Base-by-base conservation (phyloP, 2,329 filamentous ascomycete species). In the Fusarium paranaense region DNA sequence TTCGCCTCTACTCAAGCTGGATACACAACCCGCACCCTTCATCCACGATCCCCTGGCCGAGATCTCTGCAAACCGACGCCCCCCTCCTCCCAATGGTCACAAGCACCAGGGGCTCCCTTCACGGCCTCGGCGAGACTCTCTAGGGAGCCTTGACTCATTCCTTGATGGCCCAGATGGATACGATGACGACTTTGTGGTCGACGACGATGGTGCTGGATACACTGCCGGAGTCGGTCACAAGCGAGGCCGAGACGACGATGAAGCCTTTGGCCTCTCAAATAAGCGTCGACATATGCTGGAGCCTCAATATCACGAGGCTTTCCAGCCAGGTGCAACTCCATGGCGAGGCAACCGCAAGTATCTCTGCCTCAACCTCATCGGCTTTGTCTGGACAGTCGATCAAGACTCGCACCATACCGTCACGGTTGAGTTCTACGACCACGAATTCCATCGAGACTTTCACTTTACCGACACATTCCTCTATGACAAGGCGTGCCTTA, bases 401-500 rank as follows among this genome's bases (percentile, higher is more conserved):
- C 97, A 99, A 82, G 95, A 98, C 79, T 94, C 93, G 0, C 93
- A 96, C 77, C 91, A 98, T 81, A 99, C 97, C 2, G 92, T 99
- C 13, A 98, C 95, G 0, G 95, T 98, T 2, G 97, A 98, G 79
- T 99, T 99, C 81, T 98, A 98, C 81, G 97, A 99, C 82, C 93
- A 95, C 67, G 95, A 97, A 76, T 92, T 93, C 68, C 93, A 98
- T 81, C 90, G 96, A 57, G 95, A 98, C 81, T 98, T 98, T 78
- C 97, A 98, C 85, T 98, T 99, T 81, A 98, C 95, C 14, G 97
- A 99, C 81, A 96, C 95, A 1, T 98, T 95, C 80, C 88, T 95
- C 5, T 98, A 98, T 83, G 97, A 99, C 84, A 98, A 98, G 83
- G 96, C 97, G 22, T 98, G 96, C 79, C 87, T 99, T 66, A 92